phyloP scores from a whole-genome alignment of 805 yeast genomes.

The Barnettozyma sucrosica region DNA sequence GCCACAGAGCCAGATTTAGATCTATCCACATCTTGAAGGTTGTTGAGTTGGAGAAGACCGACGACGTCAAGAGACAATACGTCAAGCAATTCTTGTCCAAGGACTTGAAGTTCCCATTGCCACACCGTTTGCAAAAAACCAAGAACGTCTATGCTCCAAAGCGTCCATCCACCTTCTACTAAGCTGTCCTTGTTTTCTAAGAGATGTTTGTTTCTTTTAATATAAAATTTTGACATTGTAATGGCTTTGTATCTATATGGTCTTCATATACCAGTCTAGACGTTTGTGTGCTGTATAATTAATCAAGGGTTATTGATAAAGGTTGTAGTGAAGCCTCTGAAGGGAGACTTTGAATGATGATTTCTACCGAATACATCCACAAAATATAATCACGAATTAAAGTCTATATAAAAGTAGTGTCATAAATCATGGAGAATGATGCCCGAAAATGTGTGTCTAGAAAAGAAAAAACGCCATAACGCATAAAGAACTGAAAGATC shows the following conservation, averaged over 20 bases:
- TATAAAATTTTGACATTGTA: conserved; percentile 11
- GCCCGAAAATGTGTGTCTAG: neutral
- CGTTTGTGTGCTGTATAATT: conserved; percentile 3
- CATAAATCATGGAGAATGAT: neutral
- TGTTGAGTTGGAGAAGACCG: conserved; percentile 96
- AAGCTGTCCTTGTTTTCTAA: conserved; percentile 28
- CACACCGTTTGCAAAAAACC: conserved; percentile 97
- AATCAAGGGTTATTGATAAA: conserved; percentile 3
- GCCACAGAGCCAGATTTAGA: conserved; percentile 99
- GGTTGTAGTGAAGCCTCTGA: neutral
- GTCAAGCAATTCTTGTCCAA: conserved; percentile 92
- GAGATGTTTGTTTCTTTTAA: conserved; percentile 10
- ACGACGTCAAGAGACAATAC: conserved; percentile 99
- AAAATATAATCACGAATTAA: neutral
- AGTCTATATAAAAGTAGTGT: neutral
- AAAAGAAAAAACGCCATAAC: neutral
- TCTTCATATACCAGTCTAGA: neutral
- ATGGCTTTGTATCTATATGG: neutral
- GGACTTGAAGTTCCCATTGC: conserved; percentile 99
- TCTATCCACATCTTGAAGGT: conserved; percentile 98
- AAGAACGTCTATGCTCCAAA: conserved; percentile 81
- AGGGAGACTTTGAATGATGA: neutral
- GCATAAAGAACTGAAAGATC: neutral
- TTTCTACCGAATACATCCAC: neutral
- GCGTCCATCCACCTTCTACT: conserved; percentile 98